phyloP scores from a whole-genome alignment of 2,329 filamentous ascomycete genomes.

The Aspergillus persii region DNA sequence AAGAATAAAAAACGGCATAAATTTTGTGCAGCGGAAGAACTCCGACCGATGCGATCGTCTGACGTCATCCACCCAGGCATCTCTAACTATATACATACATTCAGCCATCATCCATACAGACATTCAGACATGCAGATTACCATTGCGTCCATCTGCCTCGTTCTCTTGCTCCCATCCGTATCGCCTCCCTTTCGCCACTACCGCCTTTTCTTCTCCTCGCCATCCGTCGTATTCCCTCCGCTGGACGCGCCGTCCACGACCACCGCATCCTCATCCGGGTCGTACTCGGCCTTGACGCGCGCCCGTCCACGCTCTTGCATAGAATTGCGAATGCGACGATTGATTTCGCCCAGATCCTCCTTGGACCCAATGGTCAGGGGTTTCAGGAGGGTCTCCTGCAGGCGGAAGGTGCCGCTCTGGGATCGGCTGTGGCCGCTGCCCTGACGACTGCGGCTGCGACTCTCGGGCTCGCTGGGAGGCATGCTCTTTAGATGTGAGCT shows the following conservation, averaged over 20 bases:
- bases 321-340: slow-evolving; percentile 75
- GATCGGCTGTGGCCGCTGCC: slow-evolving; percentile 54
- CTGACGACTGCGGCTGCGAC: slow-evolving; percentile 70
- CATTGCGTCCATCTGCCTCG: too few relatives aligned
- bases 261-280: neutral
- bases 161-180: neutral
- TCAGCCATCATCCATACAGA: too few relatives aligned
- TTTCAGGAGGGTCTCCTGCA: slow-evolving; percentile 69
- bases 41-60: neutral
- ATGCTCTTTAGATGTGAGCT: slow-evolving; percentile 48
- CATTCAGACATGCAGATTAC: too few relatives aligned
- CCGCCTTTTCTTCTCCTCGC: neutral
- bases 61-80: neutral
- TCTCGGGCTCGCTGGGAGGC: slow-evolving; percentile 87
- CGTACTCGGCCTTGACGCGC: neutral
- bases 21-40: neutral
- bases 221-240: neutral
- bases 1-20: neutral
- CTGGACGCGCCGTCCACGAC: neutral
- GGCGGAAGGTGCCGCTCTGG: slow-evolving; percentile 56
- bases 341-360: slow-evolving; percentile 77
- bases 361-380: slow-evolving; percentile 55
- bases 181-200: neutral
- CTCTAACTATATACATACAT: neutral
- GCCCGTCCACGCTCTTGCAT: slow-evolving; percentile 69